Conservation (phyloP, 371 early-diverging fungal genomes). For the Cladochytrium tenue region DNA sequence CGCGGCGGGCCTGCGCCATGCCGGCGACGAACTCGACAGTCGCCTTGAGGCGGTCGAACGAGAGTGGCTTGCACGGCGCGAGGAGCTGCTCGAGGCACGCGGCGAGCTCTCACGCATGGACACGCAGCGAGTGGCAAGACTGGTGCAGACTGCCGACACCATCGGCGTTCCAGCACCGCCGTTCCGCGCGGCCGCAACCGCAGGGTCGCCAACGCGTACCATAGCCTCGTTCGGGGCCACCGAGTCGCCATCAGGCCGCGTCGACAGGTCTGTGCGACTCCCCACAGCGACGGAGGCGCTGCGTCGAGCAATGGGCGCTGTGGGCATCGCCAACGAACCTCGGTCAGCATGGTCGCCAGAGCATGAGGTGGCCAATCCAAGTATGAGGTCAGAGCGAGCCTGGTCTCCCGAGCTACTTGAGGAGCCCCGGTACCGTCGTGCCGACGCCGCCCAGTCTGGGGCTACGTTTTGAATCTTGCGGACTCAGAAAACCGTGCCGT, state of each 20-base stretch:
- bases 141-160: constrained; percentile 10
- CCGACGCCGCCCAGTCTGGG: neutral
- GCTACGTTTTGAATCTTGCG: too few relatives aligned
- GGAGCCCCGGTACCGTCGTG: constrained; percentile 7
- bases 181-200: neutral
- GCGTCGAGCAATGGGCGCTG: neutral
- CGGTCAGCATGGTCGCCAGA: constrained; percentile 15
- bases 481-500: too few relatives aligned
- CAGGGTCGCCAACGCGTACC: neutral
- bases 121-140: constrained; percentile 22
- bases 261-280: neutral
- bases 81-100: constrained; percentile 40
- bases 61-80: constrained; percentile 47
- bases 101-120: constrained; percentile 32
- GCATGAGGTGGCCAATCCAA: neutral
- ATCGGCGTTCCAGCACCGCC: constrained; percentile 15
- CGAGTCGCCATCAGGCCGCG: neutral
- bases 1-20: constrained; percentile 8
- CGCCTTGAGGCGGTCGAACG: constrained; percentile 36
- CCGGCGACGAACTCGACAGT: constrained; percentile 12
- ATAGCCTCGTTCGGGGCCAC: neutral
- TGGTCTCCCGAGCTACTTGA: constrained; percentile 20
- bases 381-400: neutral
- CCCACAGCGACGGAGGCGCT: constrained; percentile 8
- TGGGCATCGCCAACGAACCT: constrained; percentile 1